These are phyloP conservation scores for Pyricularia sp. DNA, from an alignment of 2,329 filamentous ascomycete species.

Conservation along the genomic window DNA sequence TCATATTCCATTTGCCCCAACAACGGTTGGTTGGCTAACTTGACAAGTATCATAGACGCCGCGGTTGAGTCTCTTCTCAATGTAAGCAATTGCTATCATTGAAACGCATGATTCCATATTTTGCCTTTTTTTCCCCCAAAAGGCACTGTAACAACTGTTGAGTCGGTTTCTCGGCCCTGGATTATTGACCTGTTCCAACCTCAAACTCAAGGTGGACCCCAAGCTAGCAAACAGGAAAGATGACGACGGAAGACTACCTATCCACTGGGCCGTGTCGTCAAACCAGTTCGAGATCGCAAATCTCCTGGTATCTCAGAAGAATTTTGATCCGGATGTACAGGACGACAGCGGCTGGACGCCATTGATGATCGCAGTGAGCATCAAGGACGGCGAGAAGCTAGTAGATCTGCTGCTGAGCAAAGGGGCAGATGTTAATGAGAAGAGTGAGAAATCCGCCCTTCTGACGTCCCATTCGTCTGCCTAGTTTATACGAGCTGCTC, in stretches of 20 bases:
- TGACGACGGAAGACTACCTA: conserved; percentile 74
- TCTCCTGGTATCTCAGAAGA: conserved; percentile 53
- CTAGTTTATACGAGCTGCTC: not conserved
- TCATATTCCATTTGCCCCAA: not conserved
- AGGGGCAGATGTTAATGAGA: conserved; percentile 60
- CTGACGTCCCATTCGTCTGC: not conserved
- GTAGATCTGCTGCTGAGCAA: conserved; percentile 55
- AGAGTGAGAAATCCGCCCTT: conserved; percentile 29
- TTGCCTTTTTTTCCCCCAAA: too few species aligned
- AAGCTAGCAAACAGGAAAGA: conserved; percentile 63
- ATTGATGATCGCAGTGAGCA: conserved; percentile 68
- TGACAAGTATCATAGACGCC: conserved; percentile 33
- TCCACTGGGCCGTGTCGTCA: conserved; percentile 89
- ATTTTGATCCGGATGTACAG: conserved; percentile 72
- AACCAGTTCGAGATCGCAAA: conserved; percentile 65
- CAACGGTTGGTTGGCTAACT: not conserved
- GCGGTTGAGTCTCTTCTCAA: conserved; percentile 63
- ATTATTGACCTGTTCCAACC: not conserved
- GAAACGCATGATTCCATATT: not conserved
- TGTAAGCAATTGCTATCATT: conserved; percentile 27
- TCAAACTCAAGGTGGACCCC: conserved; percentile 50
- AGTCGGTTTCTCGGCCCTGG: not conserved
- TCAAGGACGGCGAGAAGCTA: conserved; percentile 57
- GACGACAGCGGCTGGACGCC: conserved; percentile 74
- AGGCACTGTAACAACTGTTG: not conserved